These are phyloP conservation scores for Aspergillus sp. DNA, from an alignment of 2,329 filamentous ascomycete species.

Conservation along the genomic window DNA sequence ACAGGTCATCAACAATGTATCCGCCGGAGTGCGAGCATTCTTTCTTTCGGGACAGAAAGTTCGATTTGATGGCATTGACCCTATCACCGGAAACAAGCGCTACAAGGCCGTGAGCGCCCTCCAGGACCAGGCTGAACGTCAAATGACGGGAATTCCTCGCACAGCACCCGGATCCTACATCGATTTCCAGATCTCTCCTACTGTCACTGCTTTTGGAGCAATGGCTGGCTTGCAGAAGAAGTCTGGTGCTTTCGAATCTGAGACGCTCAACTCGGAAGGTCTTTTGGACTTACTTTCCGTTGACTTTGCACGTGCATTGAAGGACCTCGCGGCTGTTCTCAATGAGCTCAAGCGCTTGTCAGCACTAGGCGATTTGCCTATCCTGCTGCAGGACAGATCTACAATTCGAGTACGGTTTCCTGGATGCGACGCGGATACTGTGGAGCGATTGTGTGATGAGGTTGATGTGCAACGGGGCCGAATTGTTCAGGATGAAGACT, in stretches of 20 bases:
- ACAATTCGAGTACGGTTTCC: constrained; percentile 81
- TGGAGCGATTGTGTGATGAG: constrained; percentile 80
- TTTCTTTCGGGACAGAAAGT: constrained; percentile 86
- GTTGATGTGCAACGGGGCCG: constrained; percentile 76
- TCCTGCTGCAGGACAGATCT: constrained; percentile 64
- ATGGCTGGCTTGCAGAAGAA: constrained; percentile 43
- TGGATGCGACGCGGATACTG: constrained; percentile 77
- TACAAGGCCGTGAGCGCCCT: constrained; percentile 73
- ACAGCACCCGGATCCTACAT: constrained; percentile 71
- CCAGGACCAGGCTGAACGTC: constrained; percentile 67
- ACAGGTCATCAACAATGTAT: constrained; percentile 93
- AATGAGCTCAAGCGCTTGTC: constrained; percentile 77
- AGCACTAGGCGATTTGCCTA: constrained; percentile 74
- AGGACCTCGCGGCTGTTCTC: constrained; percentile 74
- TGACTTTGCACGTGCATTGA: constrained; percentile 82
- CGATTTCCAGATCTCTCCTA: constrained; percentile 84
- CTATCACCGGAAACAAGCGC: constrained; percentile 65
- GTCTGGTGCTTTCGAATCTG: constrained; percentile 35
- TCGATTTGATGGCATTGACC: constrained; percentile 73
- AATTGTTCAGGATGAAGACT: constrained; percentile 73
- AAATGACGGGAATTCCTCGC: constrained; percentile 53
- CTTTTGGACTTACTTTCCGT: constrained; percentile 79
- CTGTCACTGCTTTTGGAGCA: constrained; percentile 79
- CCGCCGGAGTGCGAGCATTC: constrained; percentile 85
- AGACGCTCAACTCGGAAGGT: constrained; percentile 73